Evolutionary conservation across 2,329 filamentous ascomycete genomes (phyloP).

Genomic region (Claviceps cyperi): DNA sequence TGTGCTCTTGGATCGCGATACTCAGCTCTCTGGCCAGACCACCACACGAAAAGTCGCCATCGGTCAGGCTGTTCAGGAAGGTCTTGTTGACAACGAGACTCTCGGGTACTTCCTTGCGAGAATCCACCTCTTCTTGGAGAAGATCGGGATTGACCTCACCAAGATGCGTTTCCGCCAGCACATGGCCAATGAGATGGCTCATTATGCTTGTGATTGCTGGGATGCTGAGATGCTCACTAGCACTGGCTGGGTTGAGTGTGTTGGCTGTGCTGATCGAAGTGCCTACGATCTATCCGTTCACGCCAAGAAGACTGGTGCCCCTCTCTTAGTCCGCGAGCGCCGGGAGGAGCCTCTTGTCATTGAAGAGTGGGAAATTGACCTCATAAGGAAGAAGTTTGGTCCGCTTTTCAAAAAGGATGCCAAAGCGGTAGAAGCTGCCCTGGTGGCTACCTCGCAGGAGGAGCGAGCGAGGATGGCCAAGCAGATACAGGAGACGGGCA

Average conservation of each 20-base stretch:
- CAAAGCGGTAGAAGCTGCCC: conserved; percentile 67
- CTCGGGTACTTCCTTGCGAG: conserved; percentile 93
- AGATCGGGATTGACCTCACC: conserved; percentile 70
- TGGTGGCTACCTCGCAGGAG: conserved; percentile 64
- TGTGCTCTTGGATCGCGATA: conserved; percentile 67
- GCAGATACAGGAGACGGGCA: conserved; percentile 57
- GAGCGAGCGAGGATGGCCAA: conserved; percentile 67
- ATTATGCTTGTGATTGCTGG: conserved; percentile 97
- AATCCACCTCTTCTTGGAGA: conserved; percentile 79
- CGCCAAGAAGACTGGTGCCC: conserved; percentile 78
- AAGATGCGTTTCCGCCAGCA: conserved; percentile 97
- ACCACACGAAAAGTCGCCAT: conserved; percentile 58
- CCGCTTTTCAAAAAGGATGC: conserved; percentile 91
- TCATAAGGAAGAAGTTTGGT: conserved; percentile 93
- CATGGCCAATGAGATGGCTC: conserved; percentile 66
- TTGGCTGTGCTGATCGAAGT: conserved; percentile 89
- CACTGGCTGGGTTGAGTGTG: conserved; percentile 96
- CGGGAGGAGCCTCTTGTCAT: conserved; percentile 63
- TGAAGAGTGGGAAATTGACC: conserved; percentile 75
- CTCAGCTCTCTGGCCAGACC: conserved; percentile 78
- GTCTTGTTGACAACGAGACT: conserved; percentile 91
- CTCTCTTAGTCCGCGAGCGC: conserved; percentile 71
- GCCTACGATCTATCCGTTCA: conserved; percentile 91
- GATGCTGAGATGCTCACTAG: conserved; percentile 86
- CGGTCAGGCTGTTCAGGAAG: conserved; percentile 69